These are phyloP conservation scores for Vitis rotundifolia DNA, from an alignment of 164 flowering plant species.

Conservation along the genomic window DNA sequence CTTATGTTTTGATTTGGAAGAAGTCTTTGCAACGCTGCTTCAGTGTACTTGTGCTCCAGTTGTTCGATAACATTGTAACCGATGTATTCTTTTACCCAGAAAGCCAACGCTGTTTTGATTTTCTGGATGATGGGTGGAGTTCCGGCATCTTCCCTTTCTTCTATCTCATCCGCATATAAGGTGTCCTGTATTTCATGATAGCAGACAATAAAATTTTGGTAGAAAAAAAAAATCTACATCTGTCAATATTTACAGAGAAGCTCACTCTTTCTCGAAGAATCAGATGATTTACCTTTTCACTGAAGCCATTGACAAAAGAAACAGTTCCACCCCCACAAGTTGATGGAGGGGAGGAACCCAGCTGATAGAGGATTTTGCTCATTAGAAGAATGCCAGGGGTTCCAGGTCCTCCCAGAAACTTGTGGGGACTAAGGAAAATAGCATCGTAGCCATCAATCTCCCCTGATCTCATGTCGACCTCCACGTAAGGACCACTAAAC, in stretches of 20 bases:
- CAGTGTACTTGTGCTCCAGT: slow-evolving; percentile 36
- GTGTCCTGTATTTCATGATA: slow-evolving; percentile 53
- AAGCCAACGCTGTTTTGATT: slow-evolving; percentile 68
- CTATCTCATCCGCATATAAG: slow-evolving; percentile 62
- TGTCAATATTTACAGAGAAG: no score
- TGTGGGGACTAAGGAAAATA: slow-evolving; percentile 72
- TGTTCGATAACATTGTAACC: slow-evolving; percentile 52
- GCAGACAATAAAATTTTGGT: no score
- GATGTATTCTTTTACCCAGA: slow-evolving; percentile 84
- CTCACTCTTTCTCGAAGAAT: no score
- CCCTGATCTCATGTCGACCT: slow-evolving; percentile 71
- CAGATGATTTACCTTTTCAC: slow-evolving; percentile 39
- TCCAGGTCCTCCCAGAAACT: slow-evolving; percentile 86
- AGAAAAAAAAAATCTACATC: no score
- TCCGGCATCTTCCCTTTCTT: slow-evolving; percentile 85
- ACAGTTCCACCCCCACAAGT: slow-evolving; percentile 90
- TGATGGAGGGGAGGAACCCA: slow-evolving; percentile 57
- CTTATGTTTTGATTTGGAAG: slow-evolving; percentile 49
- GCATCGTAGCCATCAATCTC: slow-evolving; percentile 82
- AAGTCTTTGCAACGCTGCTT: slow-evolving; percentile 60
- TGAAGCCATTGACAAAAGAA: slow-evolving; percentile 57
- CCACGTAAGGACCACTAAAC: slow-evolving; percentile 31
- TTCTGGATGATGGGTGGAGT: slow-evolving; percentile 75
- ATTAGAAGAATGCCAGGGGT: slow-evolving; percentile 64
- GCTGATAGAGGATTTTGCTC: slow-evolving; percentile 53